Evolutionary conservation across 495 filamentous ascomycete species (phyloP).

Genomic region (Lophiotrema nucula): DNA sequence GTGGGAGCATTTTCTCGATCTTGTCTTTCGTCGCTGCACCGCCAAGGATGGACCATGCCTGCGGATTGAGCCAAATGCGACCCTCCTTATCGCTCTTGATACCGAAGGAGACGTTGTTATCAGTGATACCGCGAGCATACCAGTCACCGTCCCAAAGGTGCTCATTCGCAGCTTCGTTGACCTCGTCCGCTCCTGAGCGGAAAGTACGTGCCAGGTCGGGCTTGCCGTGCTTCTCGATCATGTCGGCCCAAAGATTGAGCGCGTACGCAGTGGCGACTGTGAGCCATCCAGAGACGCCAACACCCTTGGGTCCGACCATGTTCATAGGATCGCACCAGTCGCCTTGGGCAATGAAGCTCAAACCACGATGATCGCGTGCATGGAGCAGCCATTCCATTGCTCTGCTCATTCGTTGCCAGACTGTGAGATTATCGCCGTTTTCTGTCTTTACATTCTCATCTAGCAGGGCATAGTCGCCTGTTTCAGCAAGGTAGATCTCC

Average conservation of each 20-base stretch:
- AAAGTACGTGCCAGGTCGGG: constrained; percentile 44
- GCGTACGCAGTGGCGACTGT: constrained; percentile 55
- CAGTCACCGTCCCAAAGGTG: constrained; percentile 57
- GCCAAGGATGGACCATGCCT: constrained; percentile 54
- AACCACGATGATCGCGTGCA: constrained; percentile 51
- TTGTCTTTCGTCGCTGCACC: constrained; percentile 50
- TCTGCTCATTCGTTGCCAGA: constrained; percentile 53
- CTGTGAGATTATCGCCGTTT: constrained; percentile 49
- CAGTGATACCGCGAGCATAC: constrained; percentile 58
- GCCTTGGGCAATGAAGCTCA: constrained; percentile 57
- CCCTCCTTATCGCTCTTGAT: constrained; percentile 51
- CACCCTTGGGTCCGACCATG: constrained; percentile 58
- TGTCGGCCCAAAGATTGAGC: constrained; percentile 50
- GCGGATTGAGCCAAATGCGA: constrained; percentile 59
- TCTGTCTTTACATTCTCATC: constrained; percentile 45
- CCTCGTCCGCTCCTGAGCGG: constrained; percentile 46
- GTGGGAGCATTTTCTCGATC: constrained; percentile 47
- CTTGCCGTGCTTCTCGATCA: constrained; percentile 50
- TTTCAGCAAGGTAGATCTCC: constrained; percentile 55
- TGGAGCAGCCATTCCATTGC: constrained; percentile 55
- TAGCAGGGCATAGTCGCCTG: constrained; percentile 52
- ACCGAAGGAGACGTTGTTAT: constrained; percentile 54
- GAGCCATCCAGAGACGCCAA: constrained; percentile 57
- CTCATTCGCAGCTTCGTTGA: constrained; percentile 52
- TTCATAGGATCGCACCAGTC: constrained; percentile 63